phyloP scores from a whole-genome alignment of 768 basidiomycete genomes.

The Strobilomyces confusus region DNA sequence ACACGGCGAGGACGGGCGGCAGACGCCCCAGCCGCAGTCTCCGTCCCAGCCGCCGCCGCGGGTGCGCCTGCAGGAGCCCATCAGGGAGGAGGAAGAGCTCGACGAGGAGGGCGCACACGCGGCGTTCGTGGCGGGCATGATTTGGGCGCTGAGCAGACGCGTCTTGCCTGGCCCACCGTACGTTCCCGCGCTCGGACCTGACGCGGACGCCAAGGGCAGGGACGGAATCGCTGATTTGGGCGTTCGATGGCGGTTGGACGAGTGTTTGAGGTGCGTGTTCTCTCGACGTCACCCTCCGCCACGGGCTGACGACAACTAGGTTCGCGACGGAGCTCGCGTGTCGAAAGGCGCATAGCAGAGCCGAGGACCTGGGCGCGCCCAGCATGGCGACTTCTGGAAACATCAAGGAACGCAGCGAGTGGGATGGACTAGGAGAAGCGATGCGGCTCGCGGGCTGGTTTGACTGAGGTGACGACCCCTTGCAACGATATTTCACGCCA shows the following conservation, averaged over 20 bases:
- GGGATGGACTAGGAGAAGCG: constrained; percentile 69
- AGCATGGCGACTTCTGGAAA: constrained; percentile 13
- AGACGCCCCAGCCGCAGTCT: constrained; percentile 18
- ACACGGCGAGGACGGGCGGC: constrained; percentile 16
- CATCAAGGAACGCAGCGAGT: constrained; percentile 42
- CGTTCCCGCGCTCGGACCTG: constrained; percentile 38
- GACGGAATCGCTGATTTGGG: constrained; percentile 31
- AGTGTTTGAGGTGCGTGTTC: constrained; percentile 62
- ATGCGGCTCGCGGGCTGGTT: constrained; percentile 79
- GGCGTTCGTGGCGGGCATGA: constrained; percentile 86
- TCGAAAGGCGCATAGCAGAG: constrained; percentile 47
- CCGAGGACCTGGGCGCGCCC: background rate
- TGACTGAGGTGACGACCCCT: constrained; percentile 31
- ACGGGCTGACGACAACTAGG: constrained; percentile 32
- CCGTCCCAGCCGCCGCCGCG: constrained; percentile 2
- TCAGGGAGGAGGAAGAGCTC: constrained; percentile 35
- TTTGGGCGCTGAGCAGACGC: constrained; percentile 70
- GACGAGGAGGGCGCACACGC: constrained; percentile 80
- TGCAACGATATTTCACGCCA: background rate
- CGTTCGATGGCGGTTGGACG: constrained; percentile 74
- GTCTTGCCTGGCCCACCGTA: constrained; percentile 76
- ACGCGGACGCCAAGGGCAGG: constrained; percentile 29
- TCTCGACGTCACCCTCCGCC: background rate
- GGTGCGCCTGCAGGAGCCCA: constrained; percentile 2
- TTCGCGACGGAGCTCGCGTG: constrained; percentile 84